phyloP scores from a whole-genome alignment of 345 rosid species.

The Carallia brachiata region DNA sequence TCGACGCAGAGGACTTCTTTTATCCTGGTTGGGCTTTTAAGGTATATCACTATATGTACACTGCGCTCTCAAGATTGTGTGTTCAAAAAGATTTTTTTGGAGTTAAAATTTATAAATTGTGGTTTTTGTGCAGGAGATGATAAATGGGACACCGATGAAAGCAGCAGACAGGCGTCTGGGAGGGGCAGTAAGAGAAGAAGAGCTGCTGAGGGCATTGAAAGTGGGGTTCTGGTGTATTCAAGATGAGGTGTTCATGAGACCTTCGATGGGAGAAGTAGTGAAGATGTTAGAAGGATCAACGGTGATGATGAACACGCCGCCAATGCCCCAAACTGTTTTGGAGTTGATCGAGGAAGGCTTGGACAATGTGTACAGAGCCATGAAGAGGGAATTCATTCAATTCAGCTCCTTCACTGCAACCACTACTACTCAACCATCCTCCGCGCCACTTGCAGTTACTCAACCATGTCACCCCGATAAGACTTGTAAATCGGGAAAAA shows the following conservation, averaged over 20 bases:
- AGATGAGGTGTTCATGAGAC: slow-evolving; percentile 31
- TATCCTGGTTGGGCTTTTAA: slow-evolving; percentile 88
- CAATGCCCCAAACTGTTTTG: slow-evolving; percentile 82
- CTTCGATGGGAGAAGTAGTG: slow-evolving; percentile 36
- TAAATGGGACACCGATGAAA: slow-evolving; percentile 19
- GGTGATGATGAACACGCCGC: slow-evolving; percentile 47
- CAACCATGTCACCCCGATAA: slow-evolving; percentile 92
- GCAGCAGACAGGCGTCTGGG: slow-evolving; percentile 25
- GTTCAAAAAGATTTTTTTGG: no score
- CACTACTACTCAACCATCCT: slow-evolving; percentile 37
- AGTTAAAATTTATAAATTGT: not conserved
- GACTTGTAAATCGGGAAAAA: no score
- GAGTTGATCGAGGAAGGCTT: slow-evolving; percentile 83
- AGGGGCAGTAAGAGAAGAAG: slow-evolving; percentile 27
- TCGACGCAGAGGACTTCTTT: slow-evolving; percentile 45
- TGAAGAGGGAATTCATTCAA: slow-evolving; percentile 68
- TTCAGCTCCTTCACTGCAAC: slow-evolving; percentile 47
- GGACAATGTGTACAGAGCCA: slow-evolving; percentile 74
- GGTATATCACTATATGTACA: slow-evolving; percentile 26
- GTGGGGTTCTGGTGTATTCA: slow-evolving; percentile 37
- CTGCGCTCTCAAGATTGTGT: no score
- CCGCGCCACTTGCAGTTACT: slow-evolving; percentile 81
- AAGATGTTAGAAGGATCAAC: slow-evolving; percentile 29
- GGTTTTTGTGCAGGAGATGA: slow-evolving; percentile 16
- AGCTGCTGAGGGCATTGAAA: slow-evolving; percentile 24